Base-by-base conservation (phyloP, 257 asterid genomes). In the Asclepias syriaca region DNA sequence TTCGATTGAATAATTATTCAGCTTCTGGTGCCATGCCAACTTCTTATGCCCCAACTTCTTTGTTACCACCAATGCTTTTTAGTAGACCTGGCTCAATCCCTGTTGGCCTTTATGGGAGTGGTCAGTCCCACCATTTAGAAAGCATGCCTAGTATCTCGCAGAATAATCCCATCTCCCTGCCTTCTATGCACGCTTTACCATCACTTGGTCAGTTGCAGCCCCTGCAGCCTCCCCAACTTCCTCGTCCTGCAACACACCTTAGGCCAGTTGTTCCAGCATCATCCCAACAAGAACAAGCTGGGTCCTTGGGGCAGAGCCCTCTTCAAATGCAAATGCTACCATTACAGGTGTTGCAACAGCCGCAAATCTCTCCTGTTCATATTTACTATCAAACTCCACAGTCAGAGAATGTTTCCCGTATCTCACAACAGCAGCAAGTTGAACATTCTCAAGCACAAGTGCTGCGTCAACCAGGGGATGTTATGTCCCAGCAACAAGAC, bases 221-320 rank as follows among this genome's bases (percentile, higher is more conserved):
- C 0, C 80, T 89, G 64, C 98, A 94, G 87, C 93, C 96, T 34
- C 96, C 97, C n/a, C 96, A 88, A 75, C 84, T 87, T 71, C 95
- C 93, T 81, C 96, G 87, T 34, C 90, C 97, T 55, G 90, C 96
- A 60, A 88, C 85, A 68, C 96, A 84, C 81, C 86, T 87, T 43
- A 86, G 97, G 78, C 93, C 99, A 43, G 72, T 90, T 32, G 78
- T 87, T 78, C 87, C 92, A 68, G 84, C 84, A 73, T 87, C 97
- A 64, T 89, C 87, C 16, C 95, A 83, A 79, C 58, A 96, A 34
- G 98, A 93, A 48, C 98, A 87, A 76, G 87, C 84, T 8, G 75
- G 78, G 60, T 66, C 92, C n/a, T 69, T 89, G 81, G 68, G 77
- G 74, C 94, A 82, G 67, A 74, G 78, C 66, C 78, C 95, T 77